Evolutionary conservation across 257 asterid species (phyloP).

Genomic region (Nicotiana paniculata): DNA sequence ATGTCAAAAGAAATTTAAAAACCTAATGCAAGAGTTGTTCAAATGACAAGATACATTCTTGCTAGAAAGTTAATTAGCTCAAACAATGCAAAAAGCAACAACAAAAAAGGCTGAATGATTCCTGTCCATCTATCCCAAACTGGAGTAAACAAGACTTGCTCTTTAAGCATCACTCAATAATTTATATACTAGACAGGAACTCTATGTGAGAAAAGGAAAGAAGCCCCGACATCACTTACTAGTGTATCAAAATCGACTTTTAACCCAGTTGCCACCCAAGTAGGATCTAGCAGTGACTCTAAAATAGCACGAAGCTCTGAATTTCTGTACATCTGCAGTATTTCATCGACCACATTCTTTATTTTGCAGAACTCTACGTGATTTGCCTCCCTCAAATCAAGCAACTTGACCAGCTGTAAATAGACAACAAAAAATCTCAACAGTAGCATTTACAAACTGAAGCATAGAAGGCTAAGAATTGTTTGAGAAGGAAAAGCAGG

Average conservation of each 20-base stretch:
- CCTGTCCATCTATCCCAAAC: background rate
- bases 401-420: conserved; percentile 91
- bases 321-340: conserved; percentile 49
- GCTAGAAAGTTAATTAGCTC: background rate
- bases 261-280: conserved; percentile 91
- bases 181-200: background rate
- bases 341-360: conserved; percentile 69
- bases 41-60: background rate
- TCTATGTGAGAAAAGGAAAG: background rate
- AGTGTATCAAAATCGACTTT: conserved; percentile 70
- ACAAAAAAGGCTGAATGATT: background rate
- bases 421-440: conserved; percentile 8
- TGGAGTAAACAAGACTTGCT: background rate
- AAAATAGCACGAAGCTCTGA: conserved; percentile 59
- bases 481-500: background rate
- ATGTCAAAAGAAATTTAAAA: background rate
- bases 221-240: conserved; percentile 36
- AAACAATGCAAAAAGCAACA: background rate
- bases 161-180: background rate
- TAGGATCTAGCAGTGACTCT: conserved; percentile 70
- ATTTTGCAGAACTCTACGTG: conserved; percentile 91
- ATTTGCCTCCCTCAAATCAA: conserved; percentile 91
- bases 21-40: background rate
- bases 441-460: background rate
- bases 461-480: background rate